These are phyloP conservation scores for Brassica rapa DNA, from an alignment of 345 rosid genomes.

Conservation along the genomic window DNA sequence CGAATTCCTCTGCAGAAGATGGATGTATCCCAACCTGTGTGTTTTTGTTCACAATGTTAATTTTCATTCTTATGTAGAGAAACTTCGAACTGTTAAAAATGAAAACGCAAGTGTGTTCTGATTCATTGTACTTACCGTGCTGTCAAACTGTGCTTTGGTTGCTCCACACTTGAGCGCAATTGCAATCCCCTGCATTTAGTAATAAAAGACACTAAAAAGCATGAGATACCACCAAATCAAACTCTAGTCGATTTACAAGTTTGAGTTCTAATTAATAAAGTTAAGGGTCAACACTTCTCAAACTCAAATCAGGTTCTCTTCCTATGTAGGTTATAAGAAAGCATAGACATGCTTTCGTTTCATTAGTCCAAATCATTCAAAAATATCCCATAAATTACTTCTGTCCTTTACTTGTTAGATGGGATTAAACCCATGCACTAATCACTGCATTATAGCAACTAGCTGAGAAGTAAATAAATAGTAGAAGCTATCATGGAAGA, in stretches of 20 bases:
- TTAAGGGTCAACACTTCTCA: neutral
- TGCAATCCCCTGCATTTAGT: conserved; percentile 75
- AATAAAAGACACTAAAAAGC: neutral
- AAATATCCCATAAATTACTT: neutral
- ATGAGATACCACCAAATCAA: neutral
- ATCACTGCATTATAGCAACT: neutral
- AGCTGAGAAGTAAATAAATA: neutral
- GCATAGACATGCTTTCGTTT: neutral
- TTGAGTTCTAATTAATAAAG: neutral
- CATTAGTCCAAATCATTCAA: neutral
- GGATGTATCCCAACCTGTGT: conserved; percentile 95
- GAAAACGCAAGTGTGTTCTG: neutral
- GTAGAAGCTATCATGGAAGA: neutral
- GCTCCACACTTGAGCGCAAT: conserved; percentile 95
- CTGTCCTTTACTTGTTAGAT: neutral
- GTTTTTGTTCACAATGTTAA: conserved; percentile 15
- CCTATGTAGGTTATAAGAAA: neutral
- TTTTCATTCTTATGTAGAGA: neutral
- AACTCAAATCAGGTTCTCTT: conserved; percentile 3
- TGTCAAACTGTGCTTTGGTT: conserved; percentile 93
- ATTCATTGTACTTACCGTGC: conserved; percentile 61
- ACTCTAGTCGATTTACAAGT: neutral
- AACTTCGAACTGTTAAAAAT: conserved; percentile 9
- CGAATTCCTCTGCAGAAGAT: conserved; percentile 96
- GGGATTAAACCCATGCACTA: neutral